Conservation (phyloP, 2,329 filamentous ascomycete species). For the Talaromyces islandicus region DNA sequence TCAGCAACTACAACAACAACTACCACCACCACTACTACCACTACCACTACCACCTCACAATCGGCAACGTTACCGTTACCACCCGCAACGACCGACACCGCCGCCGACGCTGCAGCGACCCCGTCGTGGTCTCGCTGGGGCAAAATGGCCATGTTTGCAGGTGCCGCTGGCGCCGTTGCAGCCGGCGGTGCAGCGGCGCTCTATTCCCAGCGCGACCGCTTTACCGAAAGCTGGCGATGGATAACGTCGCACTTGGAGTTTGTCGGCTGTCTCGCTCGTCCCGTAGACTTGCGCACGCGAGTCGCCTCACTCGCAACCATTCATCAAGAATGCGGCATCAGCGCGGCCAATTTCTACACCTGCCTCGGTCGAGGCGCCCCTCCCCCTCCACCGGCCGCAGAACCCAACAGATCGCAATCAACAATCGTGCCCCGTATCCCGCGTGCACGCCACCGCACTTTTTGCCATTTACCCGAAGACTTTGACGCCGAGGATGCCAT, state of each 20-base stretch:
- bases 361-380: conserved; percentile 62
- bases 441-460: conserved; percentile 64
- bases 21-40: conserved; percentile 15
- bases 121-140: conserved; percentile 72
- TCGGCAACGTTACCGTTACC: conserved; percentile 21
- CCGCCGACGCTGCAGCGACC: conserved; percentile 41
- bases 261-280: conserved; percentile 79
- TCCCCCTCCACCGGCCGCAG: conserved; percentile 17
- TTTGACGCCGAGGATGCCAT: conserved; percentile 24
- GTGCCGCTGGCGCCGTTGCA: conserved; percentile 71
- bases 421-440: conserved; percentile 21
- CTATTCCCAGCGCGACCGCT: conserved; percentile 76
- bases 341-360: conserved; percentile 84
- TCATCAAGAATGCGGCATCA: conserved; percentile 60
- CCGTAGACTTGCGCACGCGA: conserved; percentile 71
- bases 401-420: not conserved
- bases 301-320: conserved; percentile 63
- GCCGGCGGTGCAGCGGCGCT: conserved; percentile 78
- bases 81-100: conserved; percentile 25
- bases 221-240: conserved; percentile 72
- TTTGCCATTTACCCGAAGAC: conserved; percentile 71
- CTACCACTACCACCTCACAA: conserved; percentile 8
- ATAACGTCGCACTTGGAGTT: conserved; percentile 88
- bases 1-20: conserved; percentile 16
- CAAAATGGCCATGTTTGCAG: conserved; percentile 77